These are phyloP conservation scores for Tricholoma sp. DNA, from an alignment of 768 basidiomycete genomes.

Conservation along the genomic window DNA sequence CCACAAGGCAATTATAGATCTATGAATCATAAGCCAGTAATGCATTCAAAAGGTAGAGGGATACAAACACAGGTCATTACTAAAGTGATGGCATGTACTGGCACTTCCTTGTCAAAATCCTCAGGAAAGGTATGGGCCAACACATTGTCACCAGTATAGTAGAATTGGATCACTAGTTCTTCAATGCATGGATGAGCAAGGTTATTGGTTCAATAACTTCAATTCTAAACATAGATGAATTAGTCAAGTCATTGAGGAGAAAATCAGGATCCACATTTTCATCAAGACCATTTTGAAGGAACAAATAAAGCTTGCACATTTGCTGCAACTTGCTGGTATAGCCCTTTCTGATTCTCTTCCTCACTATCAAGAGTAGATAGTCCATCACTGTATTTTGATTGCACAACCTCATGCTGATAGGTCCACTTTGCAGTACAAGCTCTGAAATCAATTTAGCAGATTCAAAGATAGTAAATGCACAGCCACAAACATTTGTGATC, in stretches of 20 bases:
- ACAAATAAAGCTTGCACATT: background rate
- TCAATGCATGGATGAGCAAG: conserved; percentile 7
- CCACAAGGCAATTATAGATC: background rate
- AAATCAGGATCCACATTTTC: background rate
- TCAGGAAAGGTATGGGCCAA: conserved; percentile 8
- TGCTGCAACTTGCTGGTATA: background rate
- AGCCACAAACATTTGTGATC: no score
- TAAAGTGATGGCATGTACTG: conserved; percentile 5
- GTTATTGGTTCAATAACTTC: conserved; percentile 6
- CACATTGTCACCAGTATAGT: conserved; percentile 1
- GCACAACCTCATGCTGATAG: background rate
- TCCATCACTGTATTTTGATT: background rate
- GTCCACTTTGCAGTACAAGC: no score
- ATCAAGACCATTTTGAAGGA: background rate
- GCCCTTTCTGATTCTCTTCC: background rate
- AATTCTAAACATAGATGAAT: background rate
- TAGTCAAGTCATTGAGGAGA: background rate
- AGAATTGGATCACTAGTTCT: conserved; percentile 5
- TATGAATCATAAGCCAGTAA: background rate
- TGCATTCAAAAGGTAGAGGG: background rate
- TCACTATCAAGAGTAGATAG: background rate
- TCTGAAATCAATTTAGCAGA: no score
- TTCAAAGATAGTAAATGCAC: no score
- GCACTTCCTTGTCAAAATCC: conserved; percentile 7
- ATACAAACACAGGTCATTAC: conserved; percentile 9